Conservation (phyloP, 2,329 filamentous ascomycete species). For the Sclerotinia sclerotiorum region DNA sequence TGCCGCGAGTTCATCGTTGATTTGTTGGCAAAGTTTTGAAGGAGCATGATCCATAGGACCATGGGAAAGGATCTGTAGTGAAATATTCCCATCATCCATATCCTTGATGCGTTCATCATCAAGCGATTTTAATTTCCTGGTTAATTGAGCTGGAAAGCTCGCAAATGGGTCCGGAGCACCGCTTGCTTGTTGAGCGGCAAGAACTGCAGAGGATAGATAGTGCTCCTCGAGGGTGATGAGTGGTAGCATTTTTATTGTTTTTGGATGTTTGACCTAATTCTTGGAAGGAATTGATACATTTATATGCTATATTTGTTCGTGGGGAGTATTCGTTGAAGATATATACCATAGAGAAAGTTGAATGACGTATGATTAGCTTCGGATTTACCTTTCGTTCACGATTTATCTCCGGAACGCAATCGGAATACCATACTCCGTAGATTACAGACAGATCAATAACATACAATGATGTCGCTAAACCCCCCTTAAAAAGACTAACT, state of each 20-base stretch:
- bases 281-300: background rate
- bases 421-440: background rate
- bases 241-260: conserved; percentile 29
- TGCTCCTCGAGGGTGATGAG: conserved; percentile 49
- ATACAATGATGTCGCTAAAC: too few species aligned
- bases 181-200: conserved; percentile 10
- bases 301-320: background rate
- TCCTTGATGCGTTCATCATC: conserved; percentile 33
- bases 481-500: too few species aligned
- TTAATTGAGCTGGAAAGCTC: conserved; percentile 36
- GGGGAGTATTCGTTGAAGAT: background rate
- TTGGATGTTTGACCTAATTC: background rate
- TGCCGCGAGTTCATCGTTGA: conserved; percentile 41
- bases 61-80: conserved; percentile 41
- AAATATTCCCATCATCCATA: conserved; percentile 35
- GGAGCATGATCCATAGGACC: conserved; percentile 28
- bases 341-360: background rate
- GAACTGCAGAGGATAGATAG: conserved; percentile 32
- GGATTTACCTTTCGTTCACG: background rate
- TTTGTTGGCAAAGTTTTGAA: conserved; percentile 25
- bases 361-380: background rate
- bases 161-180: conserved; percentile 29
- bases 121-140: conserved; percentile 30
- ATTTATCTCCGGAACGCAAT: conserved; percentile 7
- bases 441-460: too few species aligned